These are phyloP conservation scores for Vitis amurensis DNA, from an alignment of 164 flowering plant species.

Conservation along the genomic window DNA sequence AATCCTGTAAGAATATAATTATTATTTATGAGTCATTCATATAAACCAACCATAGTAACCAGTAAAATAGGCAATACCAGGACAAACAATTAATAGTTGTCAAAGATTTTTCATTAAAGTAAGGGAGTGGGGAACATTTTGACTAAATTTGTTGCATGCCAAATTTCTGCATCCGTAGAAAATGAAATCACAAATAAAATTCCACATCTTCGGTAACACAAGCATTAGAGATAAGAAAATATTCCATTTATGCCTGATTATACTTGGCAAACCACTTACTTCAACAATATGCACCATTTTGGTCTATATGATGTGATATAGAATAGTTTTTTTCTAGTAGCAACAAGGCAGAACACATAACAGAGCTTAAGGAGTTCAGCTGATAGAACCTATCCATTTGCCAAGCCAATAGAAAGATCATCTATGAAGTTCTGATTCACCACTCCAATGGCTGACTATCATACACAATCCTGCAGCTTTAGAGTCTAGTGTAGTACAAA, in stretches of 20 bases:
- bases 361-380: background rate
- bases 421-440: constrained; percentile 98
- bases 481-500: constrained; percentile 85
- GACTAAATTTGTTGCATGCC: constrained; percentile 58
- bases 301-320: constrained; percentile 44
- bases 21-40: background rate
- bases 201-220: background rate
- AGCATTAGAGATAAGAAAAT: background rate
- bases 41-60: background rate
- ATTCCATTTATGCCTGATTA: constrained; percentile 63
- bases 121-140: constrained; percentile 55
- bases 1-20: constrained; percentile 49
- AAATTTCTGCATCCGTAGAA: constrained; percentile 51
- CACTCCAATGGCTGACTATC: constrained; percentile 97
- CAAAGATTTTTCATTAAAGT: constrained; percentile 43
- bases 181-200: background rate
- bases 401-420: constrained; percentile 93
- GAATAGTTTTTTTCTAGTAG: constrained; percentile 4
- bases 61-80: background rate
- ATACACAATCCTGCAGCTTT: constrained; percentile 99
- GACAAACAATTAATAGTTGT: constrained; percentile 58
- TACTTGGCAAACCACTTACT: constrained; percentile 91
- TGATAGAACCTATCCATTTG: constrained; percentile 81
- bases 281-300: constrained; percentile 96
- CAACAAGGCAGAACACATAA: background rate